Conservation (phyloP, 2,329 filamentous ascomycete species). For the Fusarium sp. region DNA sequence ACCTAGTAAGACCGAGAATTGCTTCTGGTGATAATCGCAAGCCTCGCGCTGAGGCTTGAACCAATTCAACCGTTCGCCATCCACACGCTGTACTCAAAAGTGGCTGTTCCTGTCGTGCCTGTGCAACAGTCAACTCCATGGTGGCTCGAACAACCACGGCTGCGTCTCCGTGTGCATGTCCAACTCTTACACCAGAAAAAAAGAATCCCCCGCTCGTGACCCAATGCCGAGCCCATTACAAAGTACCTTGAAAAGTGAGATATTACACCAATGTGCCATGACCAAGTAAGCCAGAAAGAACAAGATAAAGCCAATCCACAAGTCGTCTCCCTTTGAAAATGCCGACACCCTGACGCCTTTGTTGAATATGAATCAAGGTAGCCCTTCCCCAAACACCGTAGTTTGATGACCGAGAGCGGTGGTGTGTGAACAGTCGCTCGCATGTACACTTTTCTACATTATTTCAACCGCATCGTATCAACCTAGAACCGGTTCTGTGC, state of each 20-base stretch:
- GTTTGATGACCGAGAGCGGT: constrained; percentile 30
- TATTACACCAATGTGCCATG: constrained; percentile 33
- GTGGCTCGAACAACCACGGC: constrained; percentile 1
- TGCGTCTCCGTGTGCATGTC: constrained; percentile 14
- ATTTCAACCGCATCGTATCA: constrained; percentile 13
- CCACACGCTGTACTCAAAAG: constrained; percentile 7
- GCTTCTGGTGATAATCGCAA: constrained; percentile 23
- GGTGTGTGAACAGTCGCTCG: constrained; percentile 25
- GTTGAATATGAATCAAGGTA: constrained; percentile 38
- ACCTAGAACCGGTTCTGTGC: constrained; percentile 49
- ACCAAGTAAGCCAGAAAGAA: constrained; percentile 30
- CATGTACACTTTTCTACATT: constrained; percentile 26
- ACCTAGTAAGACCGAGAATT: constrained; percentile 31
- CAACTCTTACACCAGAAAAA: constrained; percentile 27
- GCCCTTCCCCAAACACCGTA: constrained; percentile 24
- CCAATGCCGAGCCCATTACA: constrained; percentile 38
- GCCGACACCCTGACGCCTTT: constrained; percentile 44
- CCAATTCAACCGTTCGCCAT: constrained; percentile 19
- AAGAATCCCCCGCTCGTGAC: constrained; percentile 23
- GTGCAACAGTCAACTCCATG: constrained; percentile 18
- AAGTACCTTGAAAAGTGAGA: constrained; percentile 26
- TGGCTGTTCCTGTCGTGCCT: constrained; percentile 18
- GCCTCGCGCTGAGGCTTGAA: constrained; percentile 11
- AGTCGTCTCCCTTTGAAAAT: constrained; percentile 38
- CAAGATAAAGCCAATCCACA: constrained; percentile 34